Base-by-base conservation (phyloP, 768 basidiomycete genomes). In the Leccinum pellstonianum region DNA sequence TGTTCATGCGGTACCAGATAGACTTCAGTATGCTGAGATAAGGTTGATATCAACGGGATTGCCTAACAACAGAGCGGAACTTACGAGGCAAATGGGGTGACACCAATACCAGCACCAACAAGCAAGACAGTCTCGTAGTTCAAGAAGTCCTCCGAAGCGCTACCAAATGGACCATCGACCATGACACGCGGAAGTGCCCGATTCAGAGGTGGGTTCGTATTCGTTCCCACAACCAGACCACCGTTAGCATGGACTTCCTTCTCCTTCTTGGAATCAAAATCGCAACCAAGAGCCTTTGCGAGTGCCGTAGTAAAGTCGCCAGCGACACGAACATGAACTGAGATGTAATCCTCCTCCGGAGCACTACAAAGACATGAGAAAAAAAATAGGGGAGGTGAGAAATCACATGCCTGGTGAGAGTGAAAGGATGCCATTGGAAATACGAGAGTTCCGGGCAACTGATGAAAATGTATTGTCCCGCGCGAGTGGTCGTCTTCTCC, bases 381-480 rank as follows among this genome's bases (percentile, higher is more conserved):
- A n/a, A 41, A 31, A 7, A 25, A 19, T 4, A 27, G 11, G 10
- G 14, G 2, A n/a, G 37, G 35, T 37, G n/a, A 31, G 54, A 41
- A 52, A 53, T 41, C 33, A 64, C 62, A 58, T 52, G n/a, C 87
- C 87, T 89, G 35, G 93, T 96, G 61, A 97, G 83, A 15, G 95
- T 96, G 81, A 97, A 97, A 9, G 95, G 94, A 70, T 98, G 95
- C 91, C 94, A 98, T 72, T 97, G 93, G 81, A 90, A 95, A 78
- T 93, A 96, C 19, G 90, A 93, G 50, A 98, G 80, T 74, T 93
- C 91, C 9, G 95, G 95, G 77, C 92, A 94, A 64, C 80, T 87
- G 52, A 97, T 74, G 80, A 96, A 95, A 72, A 98, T 91, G 75
- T 97, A 98, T 73, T 96, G 92, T 19, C 94, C 94, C 1, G 94